phyloP scores from a whole-genome alignment of 2,329 filamentous ascomycete genomes.

The Colletotrichum magnum region DNA sequence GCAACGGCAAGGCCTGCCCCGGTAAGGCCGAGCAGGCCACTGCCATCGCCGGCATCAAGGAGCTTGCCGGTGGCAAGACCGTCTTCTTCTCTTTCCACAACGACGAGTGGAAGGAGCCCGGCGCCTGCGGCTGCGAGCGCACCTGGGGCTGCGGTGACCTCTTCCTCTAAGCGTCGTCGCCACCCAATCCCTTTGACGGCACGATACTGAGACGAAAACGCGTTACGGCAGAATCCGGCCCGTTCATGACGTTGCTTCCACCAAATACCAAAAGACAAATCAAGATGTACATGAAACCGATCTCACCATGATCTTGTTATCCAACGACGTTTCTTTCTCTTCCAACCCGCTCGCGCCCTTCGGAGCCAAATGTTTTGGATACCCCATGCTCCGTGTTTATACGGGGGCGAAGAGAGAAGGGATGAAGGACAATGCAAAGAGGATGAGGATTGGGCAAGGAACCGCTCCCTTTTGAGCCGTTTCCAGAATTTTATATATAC shows the following conservation, averaged over 20 bases:
- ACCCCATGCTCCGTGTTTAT: conserved; percentile 1
- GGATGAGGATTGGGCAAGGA: too few relatives aligned
- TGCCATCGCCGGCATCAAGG: conserved; percentile 80
- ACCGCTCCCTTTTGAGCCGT: neutral
- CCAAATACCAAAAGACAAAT: neutral
- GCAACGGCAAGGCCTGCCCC: conserved; percentile 82
- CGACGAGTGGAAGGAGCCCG: conserved; percentile 85
- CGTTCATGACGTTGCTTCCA: conserved; percentile 6
- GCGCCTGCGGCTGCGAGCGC: conserved; percentile 81
- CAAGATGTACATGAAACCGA: conserved; percentile 24
- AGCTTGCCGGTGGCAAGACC: conserved; percentile 75
- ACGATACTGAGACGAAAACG: conserved; percentile 11
- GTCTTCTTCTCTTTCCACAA: conserved; percentile 87
- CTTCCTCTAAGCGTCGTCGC: conserved; percentile 51
- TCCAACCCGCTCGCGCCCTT: neutral
- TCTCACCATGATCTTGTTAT: conserved; percentile 2
- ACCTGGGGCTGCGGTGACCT: conserved; percentile 78
- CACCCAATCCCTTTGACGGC: conserved; percentile 4
- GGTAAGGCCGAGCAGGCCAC: conserved; percentile 75
- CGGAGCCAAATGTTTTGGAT: conserved; percentile 8
- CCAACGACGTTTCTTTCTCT: conserved; percentile 11
- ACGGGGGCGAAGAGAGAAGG: neutral
- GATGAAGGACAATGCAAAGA: neutral
- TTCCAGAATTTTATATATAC: conserved; percentile 3
- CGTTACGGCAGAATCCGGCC: neutral